These are phyloP conservation scores for Claviceps monticola DNA, from an alignment of 2,329 filamentous ascomycete species.

Conservation along the genomic window DNA sequence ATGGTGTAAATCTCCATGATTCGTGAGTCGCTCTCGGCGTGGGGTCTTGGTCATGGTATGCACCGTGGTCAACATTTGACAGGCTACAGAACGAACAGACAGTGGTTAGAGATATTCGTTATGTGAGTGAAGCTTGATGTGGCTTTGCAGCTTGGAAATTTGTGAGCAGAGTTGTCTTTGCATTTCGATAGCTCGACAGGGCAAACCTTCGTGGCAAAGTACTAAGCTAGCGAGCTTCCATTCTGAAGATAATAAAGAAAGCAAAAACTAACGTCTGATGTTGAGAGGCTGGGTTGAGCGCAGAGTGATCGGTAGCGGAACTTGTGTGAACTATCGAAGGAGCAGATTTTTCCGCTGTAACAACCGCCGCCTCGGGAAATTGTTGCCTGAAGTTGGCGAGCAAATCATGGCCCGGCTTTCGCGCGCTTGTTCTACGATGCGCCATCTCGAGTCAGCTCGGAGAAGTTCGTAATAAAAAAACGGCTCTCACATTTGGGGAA, in stretches of 20 bases:
- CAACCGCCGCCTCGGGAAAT: conserved; percentile 59
- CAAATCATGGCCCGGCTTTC: conserved; percentile 73
- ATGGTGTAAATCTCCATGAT: conserved; percentile 77
- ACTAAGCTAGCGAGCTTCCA: background rate
- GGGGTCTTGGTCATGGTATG: conserved; percentile 58
- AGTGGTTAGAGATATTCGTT: background rate
- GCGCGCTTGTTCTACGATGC: conserved; percentile 49
- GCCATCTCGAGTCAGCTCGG: background rate
- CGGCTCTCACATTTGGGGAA: background rate
- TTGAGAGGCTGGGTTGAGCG: conserved; percentile 11
- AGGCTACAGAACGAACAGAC: conserved; percentile 7
- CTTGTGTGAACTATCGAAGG: conserved; percentile 22
- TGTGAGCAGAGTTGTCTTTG: background rate
- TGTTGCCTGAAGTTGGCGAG: conserved; percentile 69
- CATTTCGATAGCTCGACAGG: background rate
- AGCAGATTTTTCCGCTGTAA: conserved; percentile 30
- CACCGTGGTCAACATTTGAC: conserved; percentile 14
- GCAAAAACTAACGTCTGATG: conserved; percentile 15
- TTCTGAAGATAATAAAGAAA: background rate
- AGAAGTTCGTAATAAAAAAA: background rate
- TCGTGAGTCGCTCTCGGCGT: conserved; percentile 71
- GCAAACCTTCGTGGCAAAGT: background rate
- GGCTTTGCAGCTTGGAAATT: background rate
- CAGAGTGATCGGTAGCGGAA: conserved; percentile 15
- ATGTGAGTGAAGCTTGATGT: background rate